Conservation (phyloP, 1,139 yeast species). For the Geotrichum histeridarum region DNA sequence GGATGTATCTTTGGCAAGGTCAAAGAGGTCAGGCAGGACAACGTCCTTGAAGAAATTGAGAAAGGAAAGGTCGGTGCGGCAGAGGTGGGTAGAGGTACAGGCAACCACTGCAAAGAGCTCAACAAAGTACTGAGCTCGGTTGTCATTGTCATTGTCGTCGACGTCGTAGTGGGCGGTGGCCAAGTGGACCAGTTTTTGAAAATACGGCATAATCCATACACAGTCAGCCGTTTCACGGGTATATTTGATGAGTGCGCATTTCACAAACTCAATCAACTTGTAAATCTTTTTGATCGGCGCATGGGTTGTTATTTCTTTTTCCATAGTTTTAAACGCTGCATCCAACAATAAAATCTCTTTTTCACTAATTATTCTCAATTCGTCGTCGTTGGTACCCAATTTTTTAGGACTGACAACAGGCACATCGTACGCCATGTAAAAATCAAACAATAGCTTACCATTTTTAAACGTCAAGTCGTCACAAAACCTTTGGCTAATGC, state of each 20-base stretch:
- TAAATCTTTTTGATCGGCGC: neutral
- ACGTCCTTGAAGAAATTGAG: neutral
- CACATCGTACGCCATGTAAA: neutral
- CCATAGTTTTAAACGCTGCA: neutral
- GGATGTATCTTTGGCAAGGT: neutral
- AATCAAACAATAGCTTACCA: neutral
- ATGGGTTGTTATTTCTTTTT: neutral
- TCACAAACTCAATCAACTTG: neutral
- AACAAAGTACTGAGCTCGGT: neutral
- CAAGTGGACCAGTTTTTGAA: neutral
- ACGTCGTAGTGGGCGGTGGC: neutral
- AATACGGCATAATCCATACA: neutral
- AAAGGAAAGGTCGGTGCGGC: neutral
- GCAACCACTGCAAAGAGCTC: neutral
- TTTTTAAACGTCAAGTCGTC: neutral
- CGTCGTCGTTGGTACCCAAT: neutral
- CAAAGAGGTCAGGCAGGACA: neutral
- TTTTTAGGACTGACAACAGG: neutral
- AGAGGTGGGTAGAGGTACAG: neutral
- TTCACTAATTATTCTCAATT: neutral
- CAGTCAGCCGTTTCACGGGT: neutral
- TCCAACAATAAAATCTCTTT: neutral
- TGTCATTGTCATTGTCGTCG: too few relatives aligned
- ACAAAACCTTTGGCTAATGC: neutral
- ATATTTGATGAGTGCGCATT: neutral